These are phyloP conservation scores for Corylus americana DNA, from an alignment of 306 rosid species.

Conservation along the genomic window DNA sequence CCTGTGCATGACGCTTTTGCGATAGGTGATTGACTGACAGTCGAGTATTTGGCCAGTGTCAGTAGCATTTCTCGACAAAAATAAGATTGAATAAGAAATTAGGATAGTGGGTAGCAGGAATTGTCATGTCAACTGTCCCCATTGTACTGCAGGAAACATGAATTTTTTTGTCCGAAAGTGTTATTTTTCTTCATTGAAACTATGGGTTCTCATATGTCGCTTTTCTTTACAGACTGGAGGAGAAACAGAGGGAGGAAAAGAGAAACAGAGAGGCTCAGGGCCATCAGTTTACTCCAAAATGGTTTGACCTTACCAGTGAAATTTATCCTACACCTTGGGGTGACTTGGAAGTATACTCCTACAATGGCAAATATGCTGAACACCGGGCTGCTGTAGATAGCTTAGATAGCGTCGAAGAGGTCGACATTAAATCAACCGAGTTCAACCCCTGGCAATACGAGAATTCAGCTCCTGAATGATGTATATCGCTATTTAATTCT, in stretches of 20 bases:
- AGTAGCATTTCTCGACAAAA: neutral
- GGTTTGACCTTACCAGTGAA: conserved; percentile 76
- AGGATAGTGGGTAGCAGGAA: neutral
- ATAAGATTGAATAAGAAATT: neutral
- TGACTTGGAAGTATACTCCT: conserved; percentile 68
- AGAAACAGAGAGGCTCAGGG: conserved; percentile 55
- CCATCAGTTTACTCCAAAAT: conserved; percentile 60
- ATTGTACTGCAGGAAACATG: neutral
- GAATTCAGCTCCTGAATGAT: conserved; percentile 42
- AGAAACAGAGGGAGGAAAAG: conserved; percentile 81
- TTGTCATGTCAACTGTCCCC: neutral
- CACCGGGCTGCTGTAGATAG: conserved; percentile 57
- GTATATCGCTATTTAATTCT: neutral
- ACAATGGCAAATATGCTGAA: conserved; percentile 61
- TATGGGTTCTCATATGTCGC: neutral
- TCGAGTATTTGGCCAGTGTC: neutral
- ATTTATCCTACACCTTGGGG: conserved; percentile 77
- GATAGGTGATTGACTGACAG: neutral
- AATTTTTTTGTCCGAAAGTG: neutral
- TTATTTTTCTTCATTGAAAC: neutral
- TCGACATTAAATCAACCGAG: conserved; percentile 43
- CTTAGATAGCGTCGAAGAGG: conserved; percentile 41
- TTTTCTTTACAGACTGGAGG: conserved; percentile 60
- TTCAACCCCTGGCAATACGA: conserved; percentile 83
- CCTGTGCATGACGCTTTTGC: neutral